These are phyloP conservation scores for Rhododendron kiyosumense DNA, from an alignment of 148 eudicot species.

Conservation along the genomic window DNA sequence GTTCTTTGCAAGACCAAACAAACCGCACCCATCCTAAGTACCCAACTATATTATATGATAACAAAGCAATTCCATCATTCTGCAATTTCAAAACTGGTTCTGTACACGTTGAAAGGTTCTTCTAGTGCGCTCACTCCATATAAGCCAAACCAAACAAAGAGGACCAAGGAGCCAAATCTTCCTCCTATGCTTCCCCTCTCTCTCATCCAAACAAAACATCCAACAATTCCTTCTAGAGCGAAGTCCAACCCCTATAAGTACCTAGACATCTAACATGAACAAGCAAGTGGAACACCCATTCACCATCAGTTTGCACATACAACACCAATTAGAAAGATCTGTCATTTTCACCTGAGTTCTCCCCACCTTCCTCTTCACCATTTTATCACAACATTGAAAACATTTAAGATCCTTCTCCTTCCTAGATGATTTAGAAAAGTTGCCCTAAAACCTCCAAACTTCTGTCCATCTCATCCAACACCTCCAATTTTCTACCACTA, in stretches of 20 bases:
- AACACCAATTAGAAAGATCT: background rate
- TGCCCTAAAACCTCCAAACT: background rate
- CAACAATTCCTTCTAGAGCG: background rate
- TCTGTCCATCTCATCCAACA: background rate
- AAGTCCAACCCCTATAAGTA: background rate
- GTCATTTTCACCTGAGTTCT: background rate
- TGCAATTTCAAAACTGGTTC: background rate
- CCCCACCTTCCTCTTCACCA: background rate
- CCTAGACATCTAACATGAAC: background rate
- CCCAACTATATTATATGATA: background rate
- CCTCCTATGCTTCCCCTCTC: background rate
- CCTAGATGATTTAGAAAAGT: background rate
- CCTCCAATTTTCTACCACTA: background rate
- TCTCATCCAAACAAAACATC: background rate
- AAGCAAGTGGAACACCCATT: background rate
- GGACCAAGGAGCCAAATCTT: background rate
- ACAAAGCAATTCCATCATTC: background rate
- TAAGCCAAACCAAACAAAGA: background rate
- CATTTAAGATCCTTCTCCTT: background rate
- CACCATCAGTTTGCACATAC: background rate
- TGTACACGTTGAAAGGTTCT: background rate
- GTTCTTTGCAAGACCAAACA: background rate
- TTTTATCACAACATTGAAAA: background rate
- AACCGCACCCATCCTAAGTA: background rate
- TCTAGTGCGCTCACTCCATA: background rate